Evolutionary conservation across 805 yeast species (phyloP).

Genomic region (Grigorovia transvaalensis): DNA sequence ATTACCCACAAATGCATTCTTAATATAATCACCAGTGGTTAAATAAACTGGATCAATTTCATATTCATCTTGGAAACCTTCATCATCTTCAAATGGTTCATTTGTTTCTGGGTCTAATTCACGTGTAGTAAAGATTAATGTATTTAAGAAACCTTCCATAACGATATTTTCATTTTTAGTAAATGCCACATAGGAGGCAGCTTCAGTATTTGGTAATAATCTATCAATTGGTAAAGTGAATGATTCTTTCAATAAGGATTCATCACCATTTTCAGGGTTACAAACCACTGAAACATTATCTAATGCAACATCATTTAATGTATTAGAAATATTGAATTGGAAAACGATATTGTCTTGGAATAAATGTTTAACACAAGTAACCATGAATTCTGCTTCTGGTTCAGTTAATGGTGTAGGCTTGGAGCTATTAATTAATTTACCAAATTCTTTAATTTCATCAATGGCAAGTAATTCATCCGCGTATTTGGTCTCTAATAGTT

Average conservation of each 20-base stretch:
- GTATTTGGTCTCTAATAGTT: conserved; percentile 50
- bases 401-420: conserved; percentile 65
- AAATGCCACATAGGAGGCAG: conserved; percentile 70
- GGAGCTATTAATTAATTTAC: conserved; percentile 66
- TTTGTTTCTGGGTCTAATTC: conserved; percentile 71
- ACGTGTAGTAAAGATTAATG: conserved; percentile 62
- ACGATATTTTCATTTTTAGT: conserved; percentile 40
- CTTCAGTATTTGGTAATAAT: conserved; percentile 60
- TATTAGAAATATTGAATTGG: conserved; percentile 78
- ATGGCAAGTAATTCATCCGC: conserved; percentile 58
- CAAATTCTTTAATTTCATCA: conserved; percentile 65
- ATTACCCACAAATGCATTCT: conserved; percentile 68
- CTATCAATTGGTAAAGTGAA: conserved; percentile 64
- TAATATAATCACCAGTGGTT: conserved; percentile 66
- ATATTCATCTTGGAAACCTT: conserved; percentile 89
- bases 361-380: conserved; percentile 71
- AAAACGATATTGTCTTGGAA: conserved; percentile 63
- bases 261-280: conserved; percentile 47
- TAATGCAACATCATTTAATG: conserved; percentile 65
- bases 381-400: conserved; percentile 86
- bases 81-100: conserved; percentile 55
- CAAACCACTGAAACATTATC: conserved; percentile 67
- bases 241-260: conserved; percentile 44
- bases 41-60: conserved; percentile 73
- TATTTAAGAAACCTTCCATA: conserved; percentile 48